A percentile compares a stretch with the other conserved stretches of the same genome.
Conservation (phyloP, 2,329 filamentous ascomycete genomes). For the Pseudopithomyces chartarum region DNA sequence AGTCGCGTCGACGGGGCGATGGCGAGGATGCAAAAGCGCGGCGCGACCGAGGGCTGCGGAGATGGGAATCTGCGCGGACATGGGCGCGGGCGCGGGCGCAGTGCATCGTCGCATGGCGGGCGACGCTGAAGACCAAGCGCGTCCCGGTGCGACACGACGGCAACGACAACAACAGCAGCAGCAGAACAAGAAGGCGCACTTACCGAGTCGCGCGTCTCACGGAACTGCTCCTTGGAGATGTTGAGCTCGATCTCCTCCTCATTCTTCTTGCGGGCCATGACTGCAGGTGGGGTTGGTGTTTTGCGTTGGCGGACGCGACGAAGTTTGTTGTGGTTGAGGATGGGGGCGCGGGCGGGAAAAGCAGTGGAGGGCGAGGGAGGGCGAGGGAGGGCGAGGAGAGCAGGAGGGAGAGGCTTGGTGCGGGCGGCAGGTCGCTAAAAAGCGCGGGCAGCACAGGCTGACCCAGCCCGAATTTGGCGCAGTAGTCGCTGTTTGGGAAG, state of each 20-base stretch:
- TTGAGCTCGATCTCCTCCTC: slow-evolving; percentile 42
- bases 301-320: slow-evolving; percentile 5
- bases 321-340: slow-evolving; percentile 7
- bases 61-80: not conserved
- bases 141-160: slow-evolving; percentile 7
- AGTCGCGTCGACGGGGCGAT: slow-evolving; percentile 31
- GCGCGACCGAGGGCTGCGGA: slow-evolving; percentile 1
- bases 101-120: slow-evolving; percentile 8
- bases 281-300: slow-evolving; percentile 5
- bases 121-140: slow-evolving; percentile 19
- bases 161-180: slow-evolving; percentile 6
- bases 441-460: not conserved
- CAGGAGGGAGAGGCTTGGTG: not conserved
- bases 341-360: not conserved
- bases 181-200: slow-evolving; percentile 46
- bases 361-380: not conserved
- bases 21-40: not conserved
- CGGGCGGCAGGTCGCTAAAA: not conserved
- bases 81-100: slow-evolving; percentile 6
- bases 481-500: too few species aligned
- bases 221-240: slow-evolving; percentile 75
- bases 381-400: not conserved
- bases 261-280: slow-evolving; percentile 38
- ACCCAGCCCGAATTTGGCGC: not conserved
- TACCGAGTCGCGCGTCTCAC: slow-evolving; percentile 82